Conservation (phyloP, 129 eudicot species). For the Flaveria trinervia region DNA sequence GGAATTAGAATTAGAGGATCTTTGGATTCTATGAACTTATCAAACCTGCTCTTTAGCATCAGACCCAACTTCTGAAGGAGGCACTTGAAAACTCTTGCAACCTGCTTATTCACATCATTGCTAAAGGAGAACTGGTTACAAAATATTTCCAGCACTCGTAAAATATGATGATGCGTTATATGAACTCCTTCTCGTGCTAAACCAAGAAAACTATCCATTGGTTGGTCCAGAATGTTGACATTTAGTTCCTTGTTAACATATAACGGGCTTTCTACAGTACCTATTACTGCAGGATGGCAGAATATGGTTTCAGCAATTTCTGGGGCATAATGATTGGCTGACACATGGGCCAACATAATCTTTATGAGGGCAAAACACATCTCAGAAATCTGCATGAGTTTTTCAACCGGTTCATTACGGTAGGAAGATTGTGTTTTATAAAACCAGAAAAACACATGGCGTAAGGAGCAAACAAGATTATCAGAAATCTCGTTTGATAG, state of each 20-base stretch:
- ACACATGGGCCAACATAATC: slow-evolving; percentile 46
- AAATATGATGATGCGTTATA: slow-evolving; percentile 50
- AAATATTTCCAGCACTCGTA: slow-evolving; percentile 46
- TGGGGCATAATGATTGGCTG: slow-evolving; percentile 34
- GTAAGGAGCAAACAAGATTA: slow-evolving; percentile 44
- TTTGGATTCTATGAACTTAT: slow-evolving; percentile 43
- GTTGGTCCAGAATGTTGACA: slow-evolving; percentile 41
- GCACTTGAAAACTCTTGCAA: slow-evolving; percentile 34
- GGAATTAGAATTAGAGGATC: slow-evolving; percentile 56
- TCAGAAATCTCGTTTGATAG: slow-evolving; percentile 53
- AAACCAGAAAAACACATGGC: slow-evolving; percentile 70
- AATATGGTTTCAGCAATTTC: slow-evolving; percentile 63
- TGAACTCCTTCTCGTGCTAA: slow-evolving; percentile 58
- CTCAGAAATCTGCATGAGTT: slow-evolving; percentile 51
- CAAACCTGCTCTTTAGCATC: slow-evolving; percentile 53
- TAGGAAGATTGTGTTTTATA: slow-evolving; percentile 47
- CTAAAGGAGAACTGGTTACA: slow-evolving; percentile 33
- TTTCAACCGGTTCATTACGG: slow-evolving; percentile 38
- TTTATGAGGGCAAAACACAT: slow-evolving; percentile 55
- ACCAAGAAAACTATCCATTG: slow-evolving; percentile 39
- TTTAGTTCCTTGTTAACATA: slow-evolving; percentile 37
- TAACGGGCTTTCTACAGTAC: slow-evolving; percentile 53
- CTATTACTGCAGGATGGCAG: slow-evolving; percentile 67
- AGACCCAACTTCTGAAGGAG: slow-evolving; percentile 49
- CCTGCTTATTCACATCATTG: slow-evolving; percentile 26